phyloP scores from a whole-genome alignment of 2,329 filamentous ascomycete genomes.

The Penicillium verrucosum region DNA sequence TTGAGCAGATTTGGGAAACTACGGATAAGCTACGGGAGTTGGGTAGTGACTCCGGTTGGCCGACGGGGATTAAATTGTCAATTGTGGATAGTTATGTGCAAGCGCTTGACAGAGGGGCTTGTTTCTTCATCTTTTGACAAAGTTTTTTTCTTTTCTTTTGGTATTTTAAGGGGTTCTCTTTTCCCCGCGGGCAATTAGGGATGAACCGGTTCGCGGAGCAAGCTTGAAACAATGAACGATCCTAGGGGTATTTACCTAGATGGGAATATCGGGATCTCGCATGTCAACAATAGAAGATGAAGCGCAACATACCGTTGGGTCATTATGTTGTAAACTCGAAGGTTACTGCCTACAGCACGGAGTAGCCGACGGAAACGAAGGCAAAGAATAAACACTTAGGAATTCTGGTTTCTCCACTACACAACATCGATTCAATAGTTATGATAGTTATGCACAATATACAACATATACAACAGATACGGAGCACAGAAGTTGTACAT shows the following conservation, averaged over 20 bases:
- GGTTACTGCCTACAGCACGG: not conserved
- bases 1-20: slow-evolving; percentile 22
- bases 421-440: too few species aligned
- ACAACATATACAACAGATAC: too few species aligned
- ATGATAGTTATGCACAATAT: too few species aligned
- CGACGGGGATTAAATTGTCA: not conserved
- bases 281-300: not conserved
- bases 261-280: not conserved
- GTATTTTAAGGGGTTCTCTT: not conserved
- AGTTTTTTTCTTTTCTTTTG: not conserved
- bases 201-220: not conserved
- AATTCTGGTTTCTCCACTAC: not conserved
- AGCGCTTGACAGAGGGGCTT: slow-evolving; percentile 15
- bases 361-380: not conserved
- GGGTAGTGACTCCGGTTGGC: not conserved
- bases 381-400: not conserved
- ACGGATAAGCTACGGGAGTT: slow-evolving; percentile 11
- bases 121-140: slow-evolving; percentile 23
- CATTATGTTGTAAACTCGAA: not conserved
- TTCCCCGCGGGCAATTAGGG: not conserved
- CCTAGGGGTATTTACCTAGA: not conserved
- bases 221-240: not conserved
- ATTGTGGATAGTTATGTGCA: slow-evolving; percentile 15
- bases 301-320: not conserved
- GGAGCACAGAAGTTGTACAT: not conserved